Evolutionary conservation across 208 protist species (phyloP), one percentile per base, ranked within the genome.

Genomic region (Leptomonas pyrrhocoris): DNA sequence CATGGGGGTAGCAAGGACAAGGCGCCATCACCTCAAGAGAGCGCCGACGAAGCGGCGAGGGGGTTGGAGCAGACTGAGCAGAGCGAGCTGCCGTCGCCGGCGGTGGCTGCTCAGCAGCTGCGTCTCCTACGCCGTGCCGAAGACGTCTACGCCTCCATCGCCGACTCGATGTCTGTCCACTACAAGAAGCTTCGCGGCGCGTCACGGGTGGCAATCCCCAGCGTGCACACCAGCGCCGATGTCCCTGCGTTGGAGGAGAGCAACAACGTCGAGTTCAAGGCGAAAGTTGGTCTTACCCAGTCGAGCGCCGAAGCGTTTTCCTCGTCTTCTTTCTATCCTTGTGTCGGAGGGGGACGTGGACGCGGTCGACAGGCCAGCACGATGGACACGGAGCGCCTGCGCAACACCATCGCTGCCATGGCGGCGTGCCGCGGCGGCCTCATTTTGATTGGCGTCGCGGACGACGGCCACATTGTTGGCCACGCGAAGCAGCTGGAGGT

Each of bases 391-490:
- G 86, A 94, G 61, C 86, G 92, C 8, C 76, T 96, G 60, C 88
- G 92, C 11, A 70, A 93, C 70, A 94, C 89, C 0, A 81, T 96
- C 25, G 84, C 88, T 0, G 92, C 86, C 18, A 96, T 96, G 92
- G 89, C 92, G 18, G 66, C 74, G 15, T 92, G 83, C 7, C 69
- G 80, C 50, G 92, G 92, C 30, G 92, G 92, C 5, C 80, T 92
- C 21, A 65, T 96, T 8, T 15, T 90, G 27, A 66, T 96, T n/a
- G 92, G 92, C 25, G 88, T 96, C 8, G 72, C 76, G 11, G 92
- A 96, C 56, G 77, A 82, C 55, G 92, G 89, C 19, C 53, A 55
- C 8, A 67, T 91, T 28, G 62, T 94, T 40, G 92, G 89, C 23
- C 85, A 93, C 61, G 25, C 48, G 27, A 68, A 34, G n/a, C 80